A percentile compares a stretch with the other conserved stretches of the same genome.
Conservation (phyloP, 495 filamentous ascomycete genomes). For the Apiosordaria backusii region DNA sequence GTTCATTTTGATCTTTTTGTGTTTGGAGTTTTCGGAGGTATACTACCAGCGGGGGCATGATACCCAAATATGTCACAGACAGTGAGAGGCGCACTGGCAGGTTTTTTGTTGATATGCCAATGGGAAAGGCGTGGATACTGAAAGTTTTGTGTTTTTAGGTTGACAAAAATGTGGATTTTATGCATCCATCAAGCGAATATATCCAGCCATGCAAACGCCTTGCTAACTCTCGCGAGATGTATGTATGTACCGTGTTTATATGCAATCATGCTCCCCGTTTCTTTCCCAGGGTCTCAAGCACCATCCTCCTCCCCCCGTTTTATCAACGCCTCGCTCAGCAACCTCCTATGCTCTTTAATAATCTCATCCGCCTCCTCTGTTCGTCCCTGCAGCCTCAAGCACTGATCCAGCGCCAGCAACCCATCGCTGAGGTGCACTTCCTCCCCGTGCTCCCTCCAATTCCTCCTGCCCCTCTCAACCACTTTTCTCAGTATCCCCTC, state of each 20-base stretch:
- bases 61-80: not conserved
- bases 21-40: not conserved
- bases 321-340: slow-evolving; percentile 2
- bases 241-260: not conserved
- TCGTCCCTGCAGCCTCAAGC: not conserved
- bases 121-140: not conserved
- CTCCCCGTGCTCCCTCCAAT: not conserved
- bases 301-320: slow-evolving; percentile 1
- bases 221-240: not conserved
- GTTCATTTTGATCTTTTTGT: not conserved
- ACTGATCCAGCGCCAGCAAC: not conserved
- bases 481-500: not conserved
- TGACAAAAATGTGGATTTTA: no score
- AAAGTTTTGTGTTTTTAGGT: no score
- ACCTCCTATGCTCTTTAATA: not conserved
- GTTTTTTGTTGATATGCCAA: not conserved
- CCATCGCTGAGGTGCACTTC: not conserved
- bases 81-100: not conserved
- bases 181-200: no score
- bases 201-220: not conserved
- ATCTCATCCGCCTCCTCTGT: slow-evolving; percentile 5
- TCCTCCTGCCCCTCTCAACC: not conserved
- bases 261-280: not conserved
- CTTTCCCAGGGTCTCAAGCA: not conserved
- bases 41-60: not conserved